phyloP scores from a whole-genome alignment of 306 rosid genomes.

The Prunus kanzakura region DNA sequence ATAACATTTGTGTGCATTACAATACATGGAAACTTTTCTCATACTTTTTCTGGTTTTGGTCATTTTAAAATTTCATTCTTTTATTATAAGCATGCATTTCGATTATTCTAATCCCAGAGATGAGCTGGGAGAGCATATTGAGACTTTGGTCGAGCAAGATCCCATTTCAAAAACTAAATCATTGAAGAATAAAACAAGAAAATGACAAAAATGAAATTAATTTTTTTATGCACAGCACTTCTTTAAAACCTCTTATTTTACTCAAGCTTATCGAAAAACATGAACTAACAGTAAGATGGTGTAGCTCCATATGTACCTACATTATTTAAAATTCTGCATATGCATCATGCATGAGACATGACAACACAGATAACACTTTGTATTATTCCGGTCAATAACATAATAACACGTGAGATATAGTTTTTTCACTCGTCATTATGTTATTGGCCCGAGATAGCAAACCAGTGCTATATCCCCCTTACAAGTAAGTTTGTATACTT shows the following conservation, averaged over 20 bases:
- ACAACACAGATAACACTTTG: no score
- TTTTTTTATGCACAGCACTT: conserved; percentile 9
- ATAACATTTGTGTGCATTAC: not conserved
- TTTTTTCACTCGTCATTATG: no score
- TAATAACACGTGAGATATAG: no score
- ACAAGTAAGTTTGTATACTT: no score
- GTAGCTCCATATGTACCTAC: conserved; percentile 30
- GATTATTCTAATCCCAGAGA: conserved; percentile 27
- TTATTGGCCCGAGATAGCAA: no score
- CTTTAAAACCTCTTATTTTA: not conserved
- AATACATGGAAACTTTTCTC: conserved; percentile 13
- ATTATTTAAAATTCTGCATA: conserved; percentile 8
- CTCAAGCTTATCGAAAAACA: conserved; percentile 25
- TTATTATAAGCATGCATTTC: not conserved
- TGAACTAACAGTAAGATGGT: conserved; percentile 38
- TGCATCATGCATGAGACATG: not conserved
- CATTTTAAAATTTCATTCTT: not conserved
- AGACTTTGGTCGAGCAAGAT: conserved; percentile 54
- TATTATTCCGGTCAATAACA: no score
- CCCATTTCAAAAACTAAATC: conserved; percentile 62
- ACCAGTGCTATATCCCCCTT: accelerated
- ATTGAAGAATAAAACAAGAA: conserved; percentile 76
- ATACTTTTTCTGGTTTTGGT: not conserved
- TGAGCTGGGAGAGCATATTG: conserved; percentile 71
- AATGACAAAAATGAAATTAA: conserved; percentile 51